Evolutionary conservation across 1,139 yeast genomes (phyloP), one percentile per base, ranked within the genome.

Genomic region (Pichia norvegensis): DNA sequence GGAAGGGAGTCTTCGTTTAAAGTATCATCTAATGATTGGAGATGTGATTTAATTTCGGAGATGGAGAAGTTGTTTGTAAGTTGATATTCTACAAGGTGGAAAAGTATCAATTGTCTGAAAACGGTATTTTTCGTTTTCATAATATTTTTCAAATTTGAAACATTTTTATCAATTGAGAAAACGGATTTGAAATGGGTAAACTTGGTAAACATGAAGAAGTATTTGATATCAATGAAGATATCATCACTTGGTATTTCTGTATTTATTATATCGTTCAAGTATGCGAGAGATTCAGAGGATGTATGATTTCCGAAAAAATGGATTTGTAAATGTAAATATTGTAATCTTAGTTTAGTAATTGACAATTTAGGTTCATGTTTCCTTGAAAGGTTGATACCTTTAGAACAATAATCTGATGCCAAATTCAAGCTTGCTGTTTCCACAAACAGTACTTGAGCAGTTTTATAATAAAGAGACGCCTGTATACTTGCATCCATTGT

Each of bases 321-420:
- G 25, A 73, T 64, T 45, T 63, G 66, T 20, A 67, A 63, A 40
- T 63, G 63, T 23, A 72, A 51, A 41, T 67, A 58, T 43, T 70
- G 72, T 33, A 67, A 53, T 31, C 59, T 57, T 23, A 69, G 59
- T 41, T 60, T 58, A 20, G 49, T 38, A 1, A 27, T 14, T 11
- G 48, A 42, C 16, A 48, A 27, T 3, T 44, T 33, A 2, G 52
- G 49, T 16, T 44, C 50, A 44, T 53, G 49, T 56, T 73, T 59
- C 13, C 58, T 53, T 7, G 75, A 62, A 4, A 73, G 52, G 1
- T 63, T 53, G 2, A 72, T 57, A 2, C 77, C 74, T 48, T 60
- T 61, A 39, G 61, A 62, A n/a, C 68, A 62, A 45, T 67, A 68
- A 2, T 62, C 66, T 29, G 70, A 72, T 0, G 79, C 78, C 25